Evolutionary conservation across 257 asterid genomes (phyloP).

Genomic region (Haberlea rhodopensis): DNA sequence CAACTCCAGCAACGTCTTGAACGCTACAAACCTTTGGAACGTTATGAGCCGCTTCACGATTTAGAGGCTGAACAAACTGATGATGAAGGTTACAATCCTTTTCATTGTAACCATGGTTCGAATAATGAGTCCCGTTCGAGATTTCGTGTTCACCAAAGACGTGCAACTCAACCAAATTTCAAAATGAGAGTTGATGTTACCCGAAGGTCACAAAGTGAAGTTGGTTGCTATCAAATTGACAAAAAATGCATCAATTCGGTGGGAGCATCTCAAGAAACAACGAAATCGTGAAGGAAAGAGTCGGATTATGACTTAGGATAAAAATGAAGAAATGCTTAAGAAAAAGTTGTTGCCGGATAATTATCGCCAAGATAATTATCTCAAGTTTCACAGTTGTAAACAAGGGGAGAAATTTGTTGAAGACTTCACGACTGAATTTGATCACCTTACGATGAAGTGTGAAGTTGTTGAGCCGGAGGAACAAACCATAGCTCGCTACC

Average conservation of each 20-base stretch:
- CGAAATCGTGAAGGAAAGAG: not conserved
- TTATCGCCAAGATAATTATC: too few species aligned
- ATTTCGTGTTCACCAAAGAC: not conserved
- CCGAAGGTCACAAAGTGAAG: too few species aligned
- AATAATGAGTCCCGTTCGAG: not conserved
- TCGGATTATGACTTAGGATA: not conserved
- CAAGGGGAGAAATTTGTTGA: not conserved
- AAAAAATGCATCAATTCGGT: too few species aligned
- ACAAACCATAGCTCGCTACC: conserved; percentile 11
- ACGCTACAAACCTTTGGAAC: not conserved
- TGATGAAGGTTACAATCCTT: not conserved
- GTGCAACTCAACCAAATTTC: not conserved
- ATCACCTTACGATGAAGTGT: conserved; percentile 12
- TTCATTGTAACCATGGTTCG: not conserved
- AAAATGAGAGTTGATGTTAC: not conserved
- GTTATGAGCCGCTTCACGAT: not conserved
- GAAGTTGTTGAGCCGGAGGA: conserved; percentile 13
- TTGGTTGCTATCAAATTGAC: too few species aligned
- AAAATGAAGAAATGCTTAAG: too few species aligned
- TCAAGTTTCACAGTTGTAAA: not conserved
- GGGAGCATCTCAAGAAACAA: conserved; percentile 16
- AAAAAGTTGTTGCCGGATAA: too few species aligned
- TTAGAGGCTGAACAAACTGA: not conserved
- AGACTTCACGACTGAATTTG: not conserved
- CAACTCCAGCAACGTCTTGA: not conserved